Conservation (phyloP, 1,284 basidiomycete genomes). For the Irpex lacteus region DNA sequence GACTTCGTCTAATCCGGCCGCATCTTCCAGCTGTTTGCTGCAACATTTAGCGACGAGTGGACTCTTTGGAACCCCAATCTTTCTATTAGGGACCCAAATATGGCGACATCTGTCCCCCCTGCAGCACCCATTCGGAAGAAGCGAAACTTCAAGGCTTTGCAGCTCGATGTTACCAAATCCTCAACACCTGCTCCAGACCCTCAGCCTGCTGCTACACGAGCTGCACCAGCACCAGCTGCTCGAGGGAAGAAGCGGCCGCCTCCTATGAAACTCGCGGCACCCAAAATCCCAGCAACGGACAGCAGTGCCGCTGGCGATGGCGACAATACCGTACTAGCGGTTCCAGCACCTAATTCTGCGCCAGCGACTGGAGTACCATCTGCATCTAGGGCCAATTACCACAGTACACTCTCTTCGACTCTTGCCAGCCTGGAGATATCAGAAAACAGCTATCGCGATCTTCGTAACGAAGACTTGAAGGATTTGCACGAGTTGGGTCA, state of each 20-base stretch:
- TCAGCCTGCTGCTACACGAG: slow-evolving; percentile 36
- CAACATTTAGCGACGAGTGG: neutral
- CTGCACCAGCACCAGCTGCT: slow-evolving; percentile 26
- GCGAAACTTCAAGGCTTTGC: slow-evolving; percentile 76
- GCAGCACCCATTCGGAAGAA: slow-evolving; percentile 65
- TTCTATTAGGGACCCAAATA: neutral
- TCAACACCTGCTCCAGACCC: slow-evolving; percentile 36
- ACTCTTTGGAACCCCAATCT: neutral
- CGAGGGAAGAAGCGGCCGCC: slow-evolving; percentile 60
- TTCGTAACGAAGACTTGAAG: slow-evolving; percentile 81
- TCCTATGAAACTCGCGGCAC: slow-evolving; percentile 52
- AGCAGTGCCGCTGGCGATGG: slow-evolving; percentile 37
- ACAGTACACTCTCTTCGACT: slow-evolving; percentile 70
- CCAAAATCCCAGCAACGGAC: slow-evolving; percentile 38
- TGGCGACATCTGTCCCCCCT: slow-evolving; percentile 16
- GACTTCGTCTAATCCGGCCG: neutral
- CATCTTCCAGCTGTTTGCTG: neutral
- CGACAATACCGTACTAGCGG: slow-evolving; percentile 38
- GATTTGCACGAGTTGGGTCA: slow-evolving; percentile 88
- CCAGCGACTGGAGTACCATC: slow-evolving; percentile 38
- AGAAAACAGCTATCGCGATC: slow-evolving; percentile 66
- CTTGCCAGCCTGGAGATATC: slow-evolving; percentile 74
- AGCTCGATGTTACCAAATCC: slow-evolving; percentile 54
- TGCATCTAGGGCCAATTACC: slow-evolving; percentile 58
- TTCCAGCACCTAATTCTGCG: slow-evolving; percentile 38